phyloP scores from a whole-genome alignment of 345 rosid genomes.

The Salix caprea region DNA sequence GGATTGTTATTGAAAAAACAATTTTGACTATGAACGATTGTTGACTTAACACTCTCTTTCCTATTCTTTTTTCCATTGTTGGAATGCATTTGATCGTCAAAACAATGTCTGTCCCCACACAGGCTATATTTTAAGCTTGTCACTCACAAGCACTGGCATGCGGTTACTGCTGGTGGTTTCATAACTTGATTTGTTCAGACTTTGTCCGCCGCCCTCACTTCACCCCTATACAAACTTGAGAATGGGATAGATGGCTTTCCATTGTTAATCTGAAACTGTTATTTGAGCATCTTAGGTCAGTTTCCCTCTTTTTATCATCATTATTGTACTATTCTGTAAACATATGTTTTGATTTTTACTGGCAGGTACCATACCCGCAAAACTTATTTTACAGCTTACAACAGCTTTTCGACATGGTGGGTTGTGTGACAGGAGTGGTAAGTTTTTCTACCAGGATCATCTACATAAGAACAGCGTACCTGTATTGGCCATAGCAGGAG shows the following conservation, averaged over 20 bases:
- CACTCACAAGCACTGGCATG: neutral
- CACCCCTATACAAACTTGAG: neutral
- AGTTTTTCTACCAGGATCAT: constrained; percentile 71
- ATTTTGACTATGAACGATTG: neutral
- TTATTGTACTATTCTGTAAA: neutral
- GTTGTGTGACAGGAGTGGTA: constrained; percentile 69
- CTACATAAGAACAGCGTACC: constrained; percentile 55
- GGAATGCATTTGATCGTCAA: neutral
- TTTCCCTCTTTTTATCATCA: neutral
- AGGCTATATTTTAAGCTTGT: neutral
- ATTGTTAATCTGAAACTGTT: neutral
- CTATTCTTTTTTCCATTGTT: neutral
- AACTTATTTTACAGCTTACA: constrained; percentile 84
- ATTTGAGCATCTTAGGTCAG: neutral
- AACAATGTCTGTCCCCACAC: neutral
- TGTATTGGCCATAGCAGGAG: constrained; percentile 88
- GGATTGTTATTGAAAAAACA: neutral
- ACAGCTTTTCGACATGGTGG: constrained; percentile 87
- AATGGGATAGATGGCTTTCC: neutral
- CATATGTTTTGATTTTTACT: constrained; percentile 1
- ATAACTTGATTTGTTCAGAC: neutral
- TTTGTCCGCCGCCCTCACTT: neutral
- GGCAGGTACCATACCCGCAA: constrained; percentile 88
- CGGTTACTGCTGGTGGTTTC: neutral
- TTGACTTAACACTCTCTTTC: neutral